Percentiles rank a stretch among this genome's conserved stretches.
phyloP scores from a whole-genome alignment of 306 rosid genomes.

The Fragaria vesca region DNA sequence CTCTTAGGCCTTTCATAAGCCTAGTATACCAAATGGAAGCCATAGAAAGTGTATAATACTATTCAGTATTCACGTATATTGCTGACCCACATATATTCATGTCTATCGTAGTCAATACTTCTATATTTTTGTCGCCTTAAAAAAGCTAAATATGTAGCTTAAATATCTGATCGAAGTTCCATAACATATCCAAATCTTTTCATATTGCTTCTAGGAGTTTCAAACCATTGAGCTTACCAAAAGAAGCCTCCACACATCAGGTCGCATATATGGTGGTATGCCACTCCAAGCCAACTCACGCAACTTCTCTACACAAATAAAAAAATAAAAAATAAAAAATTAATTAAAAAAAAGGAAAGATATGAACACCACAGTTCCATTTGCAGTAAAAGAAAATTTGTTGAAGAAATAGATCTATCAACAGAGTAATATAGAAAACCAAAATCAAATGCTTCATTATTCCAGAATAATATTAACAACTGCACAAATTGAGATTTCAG shows the following conservation, averaged over 20 bases:
- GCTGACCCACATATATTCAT: not conserved
- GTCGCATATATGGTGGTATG: constrained; percentile 88
- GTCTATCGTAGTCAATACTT: not conserved
- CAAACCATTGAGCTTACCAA: constrained; percentile 57
- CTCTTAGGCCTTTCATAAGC: not conserved
- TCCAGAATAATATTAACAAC: not conserved
- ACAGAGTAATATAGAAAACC: not conserved
- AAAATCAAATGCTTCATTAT: not conserved
- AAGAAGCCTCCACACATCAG: constrained; percentile 92
- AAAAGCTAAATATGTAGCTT: not conserved
- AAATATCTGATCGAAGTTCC: not conserved
- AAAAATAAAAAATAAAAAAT: not conserved
- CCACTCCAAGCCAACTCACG: constrained; percentile 98
- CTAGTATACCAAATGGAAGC: not conserved
- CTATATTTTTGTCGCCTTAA: not conserved
- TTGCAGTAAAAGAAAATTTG: not conserved
- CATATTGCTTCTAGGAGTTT: not conserved
- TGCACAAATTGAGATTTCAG: not conserved
- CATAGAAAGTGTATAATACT: not conserved
- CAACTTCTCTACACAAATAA: constrained; percentile 64
- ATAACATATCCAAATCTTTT: not conserved
- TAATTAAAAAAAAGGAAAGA: not conserved
- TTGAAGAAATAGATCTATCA: not conserved
- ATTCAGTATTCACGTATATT: not conserved
- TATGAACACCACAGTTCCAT: not conserved